Percentiles rank a stretch among this genome's conserved stretches.
phyloP scores from a whole-genome alignment of 257 asterid genomes.

The Eucommia ulmoides region DNA sequence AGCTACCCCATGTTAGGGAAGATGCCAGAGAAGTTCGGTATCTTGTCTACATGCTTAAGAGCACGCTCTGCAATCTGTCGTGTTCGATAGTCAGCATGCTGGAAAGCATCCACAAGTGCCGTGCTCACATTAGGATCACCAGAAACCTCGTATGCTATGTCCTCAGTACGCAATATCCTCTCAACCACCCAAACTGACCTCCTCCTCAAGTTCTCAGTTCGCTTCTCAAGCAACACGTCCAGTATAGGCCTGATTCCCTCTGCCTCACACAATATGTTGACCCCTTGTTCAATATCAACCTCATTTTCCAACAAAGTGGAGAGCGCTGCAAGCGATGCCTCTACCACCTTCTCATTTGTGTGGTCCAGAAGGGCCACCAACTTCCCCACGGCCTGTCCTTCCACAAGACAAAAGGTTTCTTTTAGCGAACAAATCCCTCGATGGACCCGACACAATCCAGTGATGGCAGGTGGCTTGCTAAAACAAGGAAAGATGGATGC shows the following conservation, averaged over 20 bases:
- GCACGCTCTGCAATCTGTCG: constrained; percentile 94
- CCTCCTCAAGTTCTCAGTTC: constrained; percentile 54
- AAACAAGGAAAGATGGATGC: constrained; percentile 57
- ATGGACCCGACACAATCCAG: constrained; percentile 67
- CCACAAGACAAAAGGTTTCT: constrained; percentile 69
- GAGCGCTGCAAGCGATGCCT: constrained; percentile 82
- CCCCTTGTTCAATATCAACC: constrained; percentile 69
- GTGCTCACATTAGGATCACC: constrained; percentile 74
- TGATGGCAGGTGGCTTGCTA: constrained; percentile 41
- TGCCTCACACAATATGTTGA: constrained; percentile 46
- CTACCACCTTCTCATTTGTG: constrained; percentile 67
- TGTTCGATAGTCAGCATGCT: constrained; percentile 73
- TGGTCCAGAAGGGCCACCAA: constrained; percentile 79
- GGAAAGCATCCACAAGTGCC: constrained; percentile 86
- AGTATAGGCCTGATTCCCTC: constrained; percentile 69
- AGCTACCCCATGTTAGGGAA: constrained; percentile 44
- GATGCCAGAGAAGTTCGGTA: constrained; percentile 83
- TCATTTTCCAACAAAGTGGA: constrained; percentile 75
- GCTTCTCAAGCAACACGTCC: constrained; percentile 64
- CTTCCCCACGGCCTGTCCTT: constrained; percentile 82
- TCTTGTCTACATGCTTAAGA: constrained; percentile 63
- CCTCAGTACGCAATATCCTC: constrained; percentile 59
- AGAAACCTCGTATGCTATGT: constrained; percentile 48
- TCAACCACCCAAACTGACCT: constrained; percentile 91
- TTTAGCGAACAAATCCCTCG: constrained; percentile 60